Evolutionary conservation across 2,329 filamentous ascomycete species (phyloP), one percentile per base, ranked within the genome.

Genomic region (Xylariales sp.): DNA sequence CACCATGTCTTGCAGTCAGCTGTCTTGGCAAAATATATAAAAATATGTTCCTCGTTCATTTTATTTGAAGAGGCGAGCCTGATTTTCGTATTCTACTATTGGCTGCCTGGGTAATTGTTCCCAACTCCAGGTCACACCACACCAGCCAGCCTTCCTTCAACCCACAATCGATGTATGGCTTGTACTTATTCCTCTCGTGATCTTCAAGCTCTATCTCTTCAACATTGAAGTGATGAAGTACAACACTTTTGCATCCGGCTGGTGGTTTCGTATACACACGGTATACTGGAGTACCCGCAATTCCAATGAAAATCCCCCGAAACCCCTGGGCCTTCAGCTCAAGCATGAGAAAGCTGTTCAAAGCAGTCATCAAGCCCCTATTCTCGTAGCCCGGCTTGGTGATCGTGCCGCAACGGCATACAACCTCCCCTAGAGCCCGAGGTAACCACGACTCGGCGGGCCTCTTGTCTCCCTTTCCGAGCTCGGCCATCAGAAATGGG

Each of bases 281-380:
- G 29, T 43, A 43, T 9, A 43, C 28, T 9, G 41, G 33, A n/a
- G 27, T 11, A 31, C 24, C 14, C 12, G 25, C 35, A 7, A 38
- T 31, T n/a, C 41, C 41, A 19, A 20, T 35, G 28, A 11, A 32
- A 20, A 53, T 52, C 34, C 41, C 47, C 40, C 45, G 42, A 36
- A 44, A 55, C 21, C 51, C 51, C 36, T 38, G 42, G 3, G 49
- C 47, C 32, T 50, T 46, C 45, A 48, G 45, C 27, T 55, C 51
- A 14, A 49, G 43, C 51, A 54, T 54, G 28, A 54, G 43, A 28
- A 52, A 54, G 16, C 32, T 47, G 31, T 50, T 44, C 12, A 55
- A 28, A 5, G 34, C 43, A 31, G 46, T 47, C 53, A 54, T 55
- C 3, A 54, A 38, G 6, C 53, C 53, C 18, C 46, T 45, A 2